Evolutionary conservation across 2,329 filamentous ascomycete species (phyloP).

Genomic region (Sporothrix euskadiensis): DNA sequence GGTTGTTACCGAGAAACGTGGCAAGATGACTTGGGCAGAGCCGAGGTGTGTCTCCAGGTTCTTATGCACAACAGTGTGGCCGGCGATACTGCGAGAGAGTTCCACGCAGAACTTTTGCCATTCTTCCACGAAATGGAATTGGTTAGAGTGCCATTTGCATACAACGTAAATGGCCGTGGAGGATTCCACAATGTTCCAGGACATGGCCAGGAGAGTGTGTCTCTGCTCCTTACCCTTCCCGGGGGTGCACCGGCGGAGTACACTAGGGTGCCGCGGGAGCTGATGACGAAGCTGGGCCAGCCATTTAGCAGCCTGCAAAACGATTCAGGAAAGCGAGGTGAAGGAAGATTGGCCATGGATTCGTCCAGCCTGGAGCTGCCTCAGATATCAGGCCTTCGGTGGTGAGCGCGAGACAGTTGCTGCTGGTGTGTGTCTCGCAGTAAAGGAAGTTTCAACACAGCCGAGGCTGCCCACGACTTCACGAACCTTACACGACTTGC

Average conservation of each 20-base stretch:
- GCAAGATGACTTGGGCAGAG: constrained; percentile 36
- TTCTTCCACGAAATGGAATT: constrained; percentile 24
- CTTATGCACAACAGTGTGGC: constrained; percentile 27
- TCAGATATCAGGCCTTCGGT: constrained; percentile 18
- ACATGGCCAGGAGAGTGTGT: constrained; percentile 13
- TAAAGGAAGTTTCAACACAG: not conserved
- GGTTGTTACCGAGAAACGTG: constrained; percentile 33
- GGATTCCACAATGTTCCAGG: not conserved
- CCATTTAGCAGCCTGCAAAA: constrained; percentile 28
- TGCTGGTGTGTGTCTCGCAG: not conserved
- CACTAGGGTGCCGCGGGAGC: constrained; percentile 23
- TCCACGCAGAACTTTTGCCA: constrained; percentile 28
- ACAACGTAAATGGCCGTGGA: not conserved
- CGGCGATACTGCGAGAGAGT: constrained; percentile 25
- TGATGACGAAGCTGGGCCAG: constrained; percentile 30
- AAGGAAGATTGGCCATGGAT: not conserved
- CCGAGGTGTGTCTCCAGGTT: constrained; percentile 35
- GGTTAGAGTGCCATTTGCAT: not conserved
- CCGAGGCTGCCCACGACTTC: not conserved
- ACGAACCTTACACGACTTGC: not conserved
- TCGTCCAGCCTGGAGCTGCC: constrained; percentile 1
- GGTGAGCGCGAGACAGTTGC: not conserved
- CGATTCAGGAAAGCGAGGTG: not conserved
- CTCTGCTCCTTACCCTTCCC: constrained; percentile 28
- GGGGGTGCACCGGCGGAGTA: not conserved